These are phyloP conservation scores for Candida maris DNA, from an alignment of 805 yeast genomes.

Conservation along the genomic window DNA sequence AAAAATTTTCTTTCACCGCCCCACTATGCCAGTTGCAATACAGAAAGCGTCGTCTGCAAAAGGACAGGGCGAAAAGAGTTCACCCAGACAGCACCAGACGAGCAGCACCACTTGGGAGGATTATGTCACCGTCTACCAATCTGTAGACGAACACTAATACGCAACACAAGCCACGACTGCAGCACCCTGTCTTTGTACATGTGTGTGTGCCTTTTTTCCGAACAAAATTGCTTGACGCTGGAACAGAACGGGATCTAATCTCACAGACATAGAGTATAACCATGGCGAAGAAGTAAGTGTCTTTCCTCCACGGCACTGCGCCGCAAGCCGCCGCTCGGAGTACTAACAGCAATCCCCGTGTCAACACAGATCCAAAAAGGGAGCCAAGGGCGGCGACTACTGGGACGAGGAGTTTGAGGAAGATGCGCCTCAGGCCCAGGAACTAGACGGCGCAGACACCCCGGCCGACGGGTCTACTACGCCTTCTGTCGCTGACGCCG, in stretches of 20 bases:
- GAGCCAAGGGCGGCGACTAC: conserved; percentile 62
- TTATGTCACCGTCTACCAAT: conserved; percentile 1
- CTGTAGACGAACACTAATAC: conserved; percentile 1
- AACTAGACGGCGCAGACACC: conserved; percentile 41
- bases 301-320: too few species aligned
- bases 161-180: neutral
- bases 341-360: conserved; percentile 1
- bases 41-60: too few species aligned
- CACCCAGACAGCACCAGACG: too few species aligned
- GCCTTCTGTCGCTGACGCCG: conserved; percentile 31
- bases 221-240: neutral
- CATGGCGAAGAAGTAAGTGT: neutral
- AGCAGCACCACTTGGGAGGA: too few species aligned
- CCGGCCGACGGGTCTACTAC: conserved; percentile 25
- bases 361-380: conserved; percentile 44
- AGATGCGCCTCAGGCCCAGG: conserved; percentile 52
- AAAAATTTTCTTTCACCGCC: too few species aligned
- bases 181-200: neutral
- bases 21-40: too few species aligned
- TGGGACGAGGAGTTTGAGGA: conserved; percentile 75
- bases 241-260: conserved; percentile 1
- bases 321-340: too few species aligned
- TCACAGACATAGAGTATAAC: too few species aligned
- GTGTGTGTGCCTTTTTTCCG: neutral
- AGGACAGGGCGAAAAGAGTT: too few species aligned